Base-by-base conservation (phyloP, 2,329 filamentous ascomycete genomes). In the Fusarium tjaetaba region DNA sequence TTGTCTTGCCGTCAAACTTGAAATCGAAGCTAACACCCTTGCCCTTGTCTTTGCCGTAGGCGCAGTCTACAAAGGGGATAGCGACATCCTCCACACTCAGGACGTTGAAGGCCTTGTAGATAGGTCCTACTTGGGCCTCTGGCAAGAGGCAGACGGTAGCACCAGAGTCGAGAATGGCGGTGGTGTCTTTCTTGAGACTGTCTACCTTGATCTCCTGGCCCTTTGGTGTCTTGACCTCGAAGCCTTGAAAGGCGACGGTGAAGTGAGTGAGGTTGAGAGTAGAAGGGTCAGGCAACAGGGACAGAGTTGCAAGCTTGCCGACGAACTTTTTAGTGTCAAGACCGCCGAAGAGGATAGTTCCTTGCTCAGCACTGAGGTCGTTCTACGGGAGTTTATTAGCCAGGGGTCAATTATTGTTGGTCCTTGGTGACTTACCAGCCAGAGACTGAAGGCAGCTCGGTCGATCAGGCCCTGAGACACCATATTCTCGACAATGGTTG, bases 291-390 rank as follows among this genome's bases (percentile, higher is more conserved):
- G 74, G 48, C 66, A 90, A 82, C 68, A 95, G 89, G 10, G 81
- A 77, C 28, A 86, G 70, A 45, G 76, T 79, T 20, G 74, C 71
- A 45, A 83, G 76, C 45, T 87, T 81, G 61, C 92, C 93, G 6
- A 85, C 79, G 82, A 91, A 96, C 80, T 95, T 95, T 69, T 88
- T 87, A 0, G 89, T 92, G 80, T 96, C 93, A 73, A 96, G 90
- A 55, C 92, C 94, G 49, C 94, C 94, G 75, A 96, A 96, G 15
- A 96, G 86, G 67, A 96, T 91, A 73, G 85, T 91, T 57, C 94
- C 94, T 6, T 87, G 90, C 64, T 87, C 89, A 2, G 92, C 80
- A 68, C 85, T 83, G 20, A 94, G 82, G 78, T 94, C 91, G 82
- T 95, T 82, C 79, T 81, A 38, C 15, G 22, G 18, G n/a, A 18